These are phyloP conservation scores for Coriolopsis trogii DNA, from an alignment of 1,284 basidiomycete species.

Conservation along the genomic window DNA sequence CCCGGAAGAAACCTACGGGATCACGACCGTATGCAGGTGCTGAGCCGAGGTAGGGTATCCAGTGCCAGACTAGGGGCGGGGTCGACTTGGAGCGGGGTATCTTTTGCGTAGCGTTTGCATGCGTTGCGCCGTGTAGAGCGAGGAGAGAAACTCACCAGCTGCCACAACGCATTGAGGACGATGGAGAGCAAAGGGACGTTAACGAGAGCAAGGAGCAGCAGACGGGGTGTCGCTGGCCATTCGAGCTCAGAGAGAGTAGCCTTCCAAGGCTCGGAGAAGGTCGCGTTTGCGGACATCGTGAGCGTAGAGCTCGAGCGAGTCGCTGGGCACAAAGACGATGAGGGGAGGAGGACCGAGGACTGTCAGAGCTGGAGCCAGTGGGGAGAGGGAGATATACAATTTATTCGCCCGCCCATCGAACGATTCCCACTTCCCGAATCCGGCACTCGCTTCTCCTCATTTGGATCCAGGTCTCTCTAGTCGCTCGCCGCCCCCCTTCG, in stretches of 20 bases:
- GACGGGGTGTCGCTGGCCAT: slow-evolving; percentile 29
- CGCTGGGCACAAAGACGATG: slow-evolving; percentile 3
- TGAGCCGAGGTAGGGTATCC: slow-evolving; percentile 77
- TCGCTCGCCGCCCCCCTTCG: background rate
- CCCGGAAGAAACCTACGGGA: slow-evolving; percentile 77
- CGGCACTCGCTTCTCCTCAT: slow-evolving; percentile 19
- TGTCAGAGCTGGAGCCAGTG: slow-evolving; percentile 19
- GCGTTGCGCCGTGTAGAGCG: background rate
- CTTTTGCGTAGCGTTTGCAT: slow-evolving; percentile 18
- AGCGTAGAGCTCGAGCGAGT: slow-evolving; percentile 6
- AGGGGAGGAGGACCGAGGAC: slow-evolving; percentile 4
- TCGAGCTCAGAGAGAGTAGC: slow-evolving; percentile 41
- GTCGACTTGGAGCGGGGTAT: slow-evolving; percentile 55
- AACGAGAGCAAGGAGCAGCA: slow-evolving; percentile 37
- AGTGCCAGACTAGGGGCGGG: slow-evolving; percentile 82
- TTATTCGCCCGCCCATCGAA: slow-evolving; percentile 21
- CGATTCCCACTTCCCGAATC: slow-evolving; percentile 22
- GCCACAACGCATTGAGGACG: slow-evolving; percentile 60
- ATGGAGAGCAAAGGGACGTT: slow-evolving; percentile 51
- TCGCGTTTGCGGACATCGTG: slow-evolving; percentile 45
- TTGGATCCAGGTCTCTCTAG: slow-evolving; percentile 25
- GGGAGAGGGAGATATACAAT: slow-evolving; percentile 18
- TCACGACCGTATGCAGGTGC: slow-evolving; percentile 81
- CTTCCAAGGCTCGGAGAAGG: slow-evolving; percentile 46
- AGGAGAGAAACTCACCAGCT: slow-evolving; percentile 49